Base-by-base conservation (phyloP, 23 red algal species). In the Agarophyton chilense region DNA sequence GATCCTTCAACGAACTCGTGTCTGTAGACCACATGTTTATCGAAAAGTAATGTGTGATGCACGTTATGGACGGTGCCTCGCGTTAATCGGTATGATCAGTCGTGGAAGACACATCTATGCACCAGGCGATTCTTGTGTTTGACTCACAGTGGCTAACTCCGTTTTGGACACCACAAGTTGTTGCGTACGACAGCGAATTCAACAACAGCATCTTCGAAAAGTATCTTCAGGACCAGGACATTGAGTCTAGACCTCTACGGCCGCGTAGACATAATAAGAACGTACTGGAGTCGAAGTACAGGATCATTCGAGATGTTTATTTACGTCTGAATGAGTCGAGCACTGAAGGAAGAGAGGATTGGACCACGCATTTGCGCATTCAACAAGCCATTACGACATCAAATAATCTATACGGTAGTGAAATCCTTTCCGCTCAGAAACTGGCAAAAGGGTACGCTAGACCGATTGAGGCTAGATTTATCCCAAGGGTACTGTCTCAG, bases 1-100 rank as follows among this genome's bases (percentile, higher is more conserved):
- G 80, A 24, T 66, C 80, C 9, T 67, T 84, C 62, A 84, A 84
- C 43, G 80, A 84, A 8, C 10, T 66, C 1, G 80, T 14, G 57
- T 71, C 41, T 17, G 80, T 84, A 10, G 52, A 67, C 43, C 80
- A 84, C 62, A 46, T 84, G 58, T 55, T 55, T 55, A 4, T 80
- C 33, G 76, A 80, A 31, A 1, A 80, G 25, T 56, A 80, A 46
- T 80, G 76, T 49, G 76, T 21, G n/a, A 55, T 80, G 44, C 44
- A 80, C 51, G 76, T 18, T 39, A 34, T 80, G 34, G 76, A 80
- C 24, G 76, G 5, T 11, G 10, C 25, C 2, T 80, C 44, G 1
- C 76, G 76, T 11, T 80, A 80, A 3, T 80, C 76, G 8, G 76
- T 56, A 12, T 32, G 76, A 10, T 34, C 42, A 3, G 72, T 78